Evolutionary conservation across 2,329 filamentous ascomycete species (phyloP).

Genomic region (Exophiala xenobiotica): DNA sequence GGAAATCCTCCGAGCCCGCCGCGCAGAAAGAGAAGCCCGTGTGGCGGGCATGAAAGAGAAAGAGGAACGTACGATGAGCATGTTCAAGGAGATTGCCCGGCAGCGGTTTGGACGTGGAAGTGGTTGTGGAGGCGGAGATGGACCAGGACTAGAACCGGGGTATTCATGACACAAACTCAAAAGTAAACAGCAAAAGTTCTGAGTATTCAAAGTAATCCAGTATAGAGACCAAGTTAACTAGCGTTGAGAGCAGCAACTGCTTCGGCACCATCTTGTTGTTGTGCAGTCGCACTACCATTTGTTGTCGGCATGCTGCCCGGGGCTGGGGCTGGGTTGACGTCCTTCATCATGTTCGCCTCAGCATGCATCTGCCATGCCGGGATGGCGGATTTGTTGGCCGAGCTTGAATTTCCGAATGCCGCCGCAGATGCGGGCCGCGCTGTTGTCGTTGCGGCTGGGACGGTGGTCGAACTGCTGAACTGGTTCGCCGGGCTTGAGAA

Average conservation of each 20-base stretch:
- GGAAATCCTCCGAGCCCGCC: constrained; percentile 71
- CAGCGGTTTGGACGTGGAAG: constrained; percentile 68
- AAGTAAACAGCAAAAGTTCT: background rate
- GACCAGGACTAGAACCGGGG: no score
- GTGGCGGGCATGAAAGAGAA: constrained; percentile 68
- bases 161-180: background rate
- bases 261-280: constrained; percentile 28
- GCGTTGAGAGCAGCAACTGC: constrained; percentile 29
- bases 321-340: constrained; percentile 11
- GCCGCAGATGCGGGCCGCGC: constrained; percentile 16
- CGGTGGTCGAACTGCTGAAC: constrained; percentile 1
- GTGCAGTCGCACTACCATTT: constrained; percentile 14
- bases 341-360: constrained; percentile 51
- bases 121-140: no score
- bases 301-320: constrained; percentile 5
- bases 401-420: constrained; percentile 10
- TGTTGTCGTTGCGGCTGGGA: constrained; percentile 12
- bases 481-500: constrained; percentile 20
- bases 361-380: constrained; percentile 81
- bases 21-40: constrained; percentile 77
- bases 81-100: constrained; percentile 74
- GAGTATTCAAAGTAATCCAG: no score
- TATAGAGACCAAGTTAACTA: no score
- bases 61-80: constrained; percentile 81
- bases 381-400: constrained; percentile 63